These are phyloP conservation scores for Phytophthora kernoviae DNA, from an alignment of 352 stramenopile species.

Conservation along the genomic window DNA sequence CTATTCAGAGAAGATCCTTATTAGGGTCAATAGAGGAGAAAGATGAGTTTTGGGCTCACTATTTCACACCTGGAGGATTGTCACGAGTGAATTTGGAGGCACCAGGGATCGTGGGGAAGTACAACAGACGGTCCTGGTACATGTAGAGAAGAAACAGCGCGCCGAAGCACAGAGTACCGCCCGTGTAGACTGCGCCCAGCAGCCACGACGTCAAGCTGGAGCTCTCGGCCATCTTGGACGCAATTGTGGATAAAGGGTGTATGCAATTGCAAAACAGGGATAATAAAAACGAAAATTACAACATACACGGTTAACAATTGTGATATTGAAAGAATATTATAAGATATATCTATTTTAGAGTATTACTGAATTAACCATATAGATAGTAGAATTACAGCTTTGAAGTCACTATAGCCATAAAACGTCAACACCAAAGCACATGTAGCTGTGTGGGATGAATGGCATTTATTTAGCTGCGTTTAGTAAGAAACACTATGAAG, in stretches of 20 bases:
- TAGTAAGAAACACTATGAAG: no score
- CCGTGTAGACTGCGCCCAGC: slow-evolving; percentile 64
- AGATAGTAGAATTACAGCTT: no score
- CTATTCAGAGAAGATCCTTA: slow-evolving; percentile 22
- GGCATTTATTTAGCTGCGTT: slow-evolving; percentile 8
- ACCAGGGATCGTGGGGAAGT: slow-evolving; percentile 82
- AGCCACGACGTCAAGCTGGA: slow-evolving; percentile 61
- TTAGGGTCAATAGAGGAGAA: slow-evolving; percentile 5
- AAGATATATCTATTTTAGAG: no score
- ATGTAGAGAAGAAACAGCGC: slow-evolving; percentile 78
- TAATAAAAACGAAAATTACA: no score
- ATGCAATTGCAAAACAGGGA: no score
- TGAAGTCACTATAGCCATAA: slow-evolving; percentile 3
- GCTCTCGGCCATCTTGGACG: slow-evolving; percentile 47
- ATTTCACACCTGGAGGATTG: slow-evolving; percentile 62
- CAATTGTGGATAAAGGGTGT: no score
- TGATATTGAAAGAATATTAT: no score
- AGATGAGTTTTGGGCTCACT: not conserved
- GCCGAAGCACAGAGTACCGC: slow-evolving; percentile 59
- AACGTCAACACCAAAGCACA: no score
- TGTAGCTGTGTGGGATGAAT: no score
- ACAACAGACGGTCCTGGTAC: slow-evolving; percentile 84
- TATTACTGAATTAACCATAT: no score
- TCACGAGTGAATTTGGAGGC: slow-evolving; percentile 82
- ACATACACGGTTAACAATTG: no score